Evolutionary conservation across 176 grass and related monocot genomes (phyloP).

Genomic region (barley (Hordeum vulgare)): DNA sequence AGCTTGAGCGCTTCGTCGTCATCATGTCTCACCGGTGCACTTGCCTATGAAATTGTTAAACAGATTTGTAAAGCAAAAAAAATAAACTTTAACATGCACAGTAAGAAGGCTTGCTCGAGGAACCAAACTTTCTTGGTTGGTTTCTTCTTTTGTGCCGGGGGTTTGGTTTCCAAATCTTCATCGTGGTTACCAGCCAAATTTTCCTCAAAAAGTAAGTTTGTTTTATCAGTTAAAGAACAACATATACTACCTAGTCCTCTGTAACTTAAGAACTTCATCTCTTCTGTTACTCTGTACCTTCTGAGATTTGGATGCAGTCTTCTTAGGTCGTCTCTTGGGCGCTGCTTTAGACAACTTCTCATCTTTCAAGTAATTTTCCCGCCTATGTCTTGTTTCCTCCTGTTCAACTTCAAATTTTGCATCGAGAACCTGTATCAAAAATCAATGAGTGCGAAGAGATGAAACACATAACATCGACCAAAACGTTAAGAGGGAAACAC

Average conservation of each 20-base stretch:
- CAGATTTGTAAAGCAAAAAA: background rate
- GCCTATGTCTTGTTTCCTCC: background rate
- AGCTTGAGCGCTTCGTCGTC: too few species aligned
- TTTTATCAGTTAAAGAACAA: too few species aligned
- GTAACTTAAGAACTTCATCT: background rate
- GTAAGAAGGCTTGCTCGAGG: background rate
- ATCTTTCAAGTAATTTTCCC: too few species aligned
- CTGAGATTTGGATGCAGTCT: slow-evolving; percentile 23
- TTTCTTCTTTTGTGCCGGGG: slow-evolving; percentile 13
- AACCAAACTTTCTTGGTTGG: slow-evolving; percentile 13
- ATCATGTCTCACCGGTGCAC: too few species aligned
- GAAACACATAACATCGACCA: background rate
- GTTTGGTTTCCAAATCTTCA: slow-evolving; percentile 13
- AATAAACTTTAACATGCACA: background rate
- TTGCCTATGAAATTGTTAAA: slow-evolving; percentile 22
- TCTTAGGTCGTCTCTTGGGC: slow-evolving; percentile 40
- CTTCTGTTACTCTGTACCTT: background rate
- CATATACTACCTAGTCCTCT: too few species aligned
- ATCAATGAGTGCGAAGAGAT: background rate
- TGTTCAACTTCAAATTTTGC: slow-evolving; percentile 13
- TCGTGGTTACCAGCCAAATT: slow-evolving; percentile 30
- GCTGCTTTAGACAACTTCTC: background rate
- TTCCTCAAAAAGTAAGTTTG: slow-evolving; percentile 12
- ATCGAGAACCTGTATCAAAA: slow-evolving; percentile 42
- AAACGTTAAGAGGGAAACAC: background rate